phyloP scores from a whole-genome alignment of 495 filamentous ascomycete species.

The Lepraria neglecta region DNA sequence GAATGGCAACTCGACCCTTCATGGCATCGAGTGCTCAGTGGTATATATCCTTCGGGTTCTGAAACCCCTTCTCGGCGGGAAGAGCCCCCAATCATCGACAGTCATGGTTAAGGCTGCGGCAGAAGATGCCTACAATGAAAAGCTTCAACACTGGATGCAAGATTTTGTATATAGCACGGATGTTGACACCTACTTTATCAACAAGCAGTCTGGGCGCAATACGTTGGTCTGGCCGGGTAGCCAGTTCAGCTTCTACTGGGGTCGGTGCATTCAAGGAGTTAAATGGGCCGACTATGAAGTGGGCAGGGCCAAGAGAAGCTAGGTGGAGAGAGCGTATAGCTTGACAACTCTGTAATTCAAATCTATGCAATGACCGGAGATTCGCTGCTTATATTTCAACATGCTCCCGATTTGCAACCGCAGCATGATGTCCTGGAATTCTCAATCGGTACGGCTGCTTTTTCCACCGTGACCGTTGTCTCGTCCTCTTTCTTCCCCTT shows the following conservation, averaged over 20 bases:
- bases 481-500: background rate
- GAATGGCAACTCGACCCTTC: constrained; percentile 5
- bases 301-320: background rate
- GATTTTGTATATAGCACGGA: background rate
- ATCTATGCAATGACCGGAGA: background rate
- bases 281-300: background rate
- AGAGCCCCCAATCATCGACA: background rate
- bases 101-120: constrained; percentile 1
- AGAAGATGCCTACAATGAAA: constrained; percentile 2
- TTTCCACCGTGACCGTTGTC: background rate
- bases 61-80: background rate
- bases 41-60: constrained; percentile 2
- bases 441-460: background rate
- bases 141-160: background rate
- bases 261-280: background rate
- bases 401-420: constrained; percentile 1
- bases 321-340: background rate
- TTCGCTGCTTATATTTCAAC: background rate
- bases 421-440: background rate
- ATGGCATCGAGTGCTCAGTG: constrained; percentile 2
- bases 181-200: background rate
- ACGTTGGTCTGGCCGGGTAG: constrained; percentile 2
- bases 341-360: background rate
- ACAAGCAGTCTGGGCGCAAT: constrained; percentile 4
- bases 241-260: constrained; percentile 1